Evolutionary conservation across 805 yeast genomes (phyloP), one percentile per base, ranked within the genome.

Genomic region (Schizosaccharomyces japonicus): DNA sequence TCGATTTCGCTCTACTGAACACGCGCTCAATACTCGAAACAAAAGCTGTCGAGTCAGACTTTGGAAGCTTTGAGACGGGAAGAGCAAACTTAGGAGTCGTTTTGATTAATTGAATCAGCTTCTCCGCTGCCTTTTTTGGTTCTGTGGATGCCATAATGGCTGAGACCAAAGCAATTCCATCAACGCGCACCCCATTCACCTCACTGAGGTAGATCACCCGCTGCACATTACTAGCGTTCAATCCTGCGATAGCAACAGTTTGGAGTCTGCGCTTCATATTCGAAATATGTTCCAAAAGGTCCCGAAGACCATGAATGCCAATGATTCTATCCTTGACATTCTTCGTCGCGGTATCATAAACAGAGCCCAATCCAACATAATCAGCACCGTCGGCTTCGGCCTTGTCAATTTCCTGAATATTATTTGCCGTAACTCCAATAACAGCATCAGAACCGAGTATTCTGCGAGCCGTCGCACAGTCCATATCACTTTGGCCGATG

Each of bases 151-250:
- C 82, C 77, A 83, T 79, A 10, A 82, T 76, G 53, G 82, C 78
- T 5, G 94, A 80, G 1, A 85, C 95, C 11, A 84, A 76, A 1
- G 94, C 90, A 11, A 80, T 73, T n/a, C 95, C 95, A 57, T 80
- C 80, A 6, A 80, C 58, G 0, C 33, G 21, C 65, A 57, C 45
- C 59, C 60, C 5, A 70, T 75, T 2, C 69, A 66, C 7, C 49
- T 50, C n/a, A 28, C 39, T n/a, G 45, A 34, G 17, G 17, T 28
- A 45, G 1, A 45, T 17, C 3, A 45, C 80, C 27, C 72, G 65
- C 6, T 70, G 67, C 2, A 75, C 71, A 56, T 82, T 83, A 5
- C 64, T 55, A 6, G 72, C 71, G 53, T 80, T 79, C 48, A 80
- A 64, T 0, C 93, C 93, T 17, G 94, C 92, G 56, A 81, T 81